phyloP scores from a whole-genome alignment of 2,329 filamentous ascomycete species.

The Dactylellina parvicollis region DNA sequence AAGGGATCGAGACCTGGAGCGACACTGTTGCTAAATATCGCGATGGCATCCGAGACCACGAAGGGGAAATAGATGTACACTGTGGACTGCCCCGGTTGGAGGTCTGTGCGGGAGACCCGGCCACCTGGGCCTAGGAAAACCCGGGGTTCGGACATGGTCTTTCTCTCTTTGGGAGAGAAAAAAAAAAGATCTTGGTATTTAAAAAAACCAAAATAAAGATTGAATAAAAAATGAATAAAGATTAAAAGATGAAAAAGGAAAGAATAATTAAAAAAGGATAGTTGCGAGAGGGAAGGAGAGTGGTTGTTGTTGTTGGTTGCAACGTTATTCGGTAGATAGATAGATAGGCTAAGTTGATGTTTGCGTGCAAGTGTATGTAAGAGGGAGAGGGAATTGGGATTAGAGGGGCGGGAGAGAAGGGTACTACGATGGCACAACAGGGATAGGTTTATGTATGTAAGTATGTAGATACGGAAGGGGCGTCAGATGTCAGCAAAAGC shows the following conservation, averaged over 20 bases:
- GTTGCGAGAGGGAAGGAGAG: background rate
- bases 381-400: background rate
- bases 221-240: background rate
- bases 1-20: slow-evolving; percentile 32
- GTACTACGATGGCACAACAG: background rate
- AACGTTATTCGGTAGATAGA: background rate
- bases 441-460: background rate
- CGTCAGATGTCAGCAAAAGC: no score
- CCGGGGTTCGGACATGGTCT: slow-evolving; percentile 27
- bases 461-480: no score
- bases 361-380: no score
- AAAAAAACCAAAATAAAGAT: background rate
- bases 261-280: background rate
- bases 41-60: slow-evolving; percentile 39
- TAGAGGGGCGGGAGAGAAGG: background rate
- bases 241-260: background rate
- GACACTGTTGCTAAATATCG: slow-evolving; percentile 35
- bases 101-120: slow-evolving; percentile 1
- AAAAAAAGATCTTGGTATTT: background rate
- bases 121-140: slow-evolving; percentile 39
- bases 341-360: background rate
- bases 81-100: slow-evolving; percentile 9
- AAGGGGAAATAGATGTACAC: slow-evolving; percentile 36
- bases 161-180: background rate
- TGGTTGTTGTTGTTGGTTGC: no score